phyloP scores from a whole-genome alignment of 2,329 filamentous ascomycete genomes.

The Fusarium caatingaense region DNA sequence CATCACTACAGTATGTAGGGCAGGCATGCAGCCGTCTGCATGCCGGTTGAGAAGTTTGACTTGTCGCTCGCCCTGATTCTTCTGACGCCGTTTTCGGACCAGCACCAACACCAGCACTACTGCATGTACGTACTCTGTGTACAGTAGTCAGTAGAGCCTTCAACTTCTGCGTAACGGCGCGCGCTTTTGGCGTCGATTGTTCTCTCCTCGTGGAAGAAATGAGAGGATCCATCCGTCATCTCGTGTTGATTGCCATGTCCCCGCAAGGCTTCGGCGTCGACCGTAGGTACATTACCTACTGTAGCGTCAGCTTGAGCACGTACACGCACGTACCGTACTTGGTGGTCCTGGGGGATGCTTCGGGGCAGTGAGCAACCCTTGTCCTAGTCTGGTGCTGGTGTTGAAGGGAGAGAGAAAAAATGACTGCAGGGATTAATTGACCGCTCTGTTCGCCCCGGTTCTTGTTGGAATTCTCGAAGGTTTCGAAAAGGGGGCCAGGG shows the following conservation, averaged over 20 bases:
- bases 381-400: conserved; percentile 38
- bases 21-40: conserved; percentile 24
- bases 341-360: conserved; percentile 11
- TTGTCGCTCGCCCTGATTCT: conserved; percentile 6
- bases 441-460: conserved; percentile 46
- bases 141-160: background rate
- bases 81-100: conserved; percentile 17
- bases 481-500: conserved; percentile 48
- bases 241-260: conserved; percentile 47
- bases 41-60: conserved; percentile 26
- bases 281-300: conserved; percentile 26
- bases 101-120: background rate
- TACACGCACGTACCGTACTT: conserved; percentile 1
- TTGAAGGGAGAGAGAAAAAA: conserved; percentile 27
- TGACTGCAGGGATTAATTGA: conserved; percentile 40
- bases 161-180: conserved; percentile 12
- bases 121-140: background rate
- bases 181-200: conserved; percentile 6
- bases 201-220: conserved; percentile 36
- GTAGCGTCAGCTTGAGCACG: conserved; percentile 24
- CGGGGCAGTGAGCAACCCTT: conserved; percentile 36
- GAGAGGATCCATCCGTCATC: conserved; percentile 48
- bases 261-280: conserved; percentile 44
- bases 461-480: conserved; percentile 48
- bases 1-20: no score